A percentile compares a stretch with the other conserved stretches of the same genome.
Conservation (phyloP, 2,329 filamentous ascomycete species). For the Rasamsonia emersonii region DNA sequence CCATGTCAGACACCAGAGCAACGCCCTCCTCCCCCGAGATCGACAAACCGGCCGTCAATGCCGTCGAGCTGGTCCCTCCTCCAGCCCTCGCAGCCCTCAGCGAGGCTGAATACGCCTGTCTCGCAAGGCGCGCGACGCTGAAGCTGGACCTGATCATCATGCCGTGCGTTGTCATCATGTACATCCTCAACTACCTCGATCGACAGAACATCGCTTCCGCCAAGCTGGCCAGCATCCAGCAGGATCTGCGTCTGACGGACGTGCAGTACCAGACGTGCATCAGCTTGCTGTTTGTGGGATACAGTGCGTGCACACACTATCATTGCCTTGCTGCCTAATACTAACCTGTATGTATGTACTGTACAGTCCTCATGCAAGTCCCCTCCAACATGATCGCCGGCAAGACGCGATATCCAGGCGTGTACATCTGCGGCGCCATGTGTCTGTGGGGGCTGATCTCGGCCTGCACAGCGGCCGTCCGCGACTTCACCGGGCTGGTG, state of each 20-base stretch:
- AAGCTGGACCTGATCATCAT: slow-evolving; percentile 7
- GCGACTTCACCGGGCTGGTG: slow-evolving; percentile 7
- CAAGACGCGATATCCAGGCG: slow-evolving; percentile 4
- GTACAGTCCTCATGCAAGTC: slow-evolving; percentile 6
- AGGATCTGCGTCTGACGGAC: slow-evolving; percentile 2
- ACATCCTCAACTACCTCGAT: slow-evolving; percentile 9
- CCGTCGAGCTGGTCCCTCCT: no score
- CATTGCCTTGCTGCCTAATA: not conserved
- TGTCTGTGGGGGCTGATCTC: slow-evolving; percentile 7
- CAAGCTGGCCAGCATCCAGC: slow-evolving; percentile 4
- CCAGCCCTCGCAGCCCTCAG: no score
- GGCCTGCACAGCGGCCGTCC: slow-evolving; percentile 5
- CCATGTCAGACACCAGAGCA: no score
- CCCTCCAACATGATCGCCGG: slow-evolving; percentile 8
- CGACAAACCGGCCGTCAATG: no score
- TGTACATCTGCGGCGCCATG: slow-evolving; percentile 7
- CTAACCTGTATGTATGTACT: not conserved
- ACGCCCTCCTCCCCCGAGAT: no score
- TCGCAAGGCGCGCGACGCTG: no score
- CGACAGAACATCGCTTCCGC: slow-evolving; percentile 7
- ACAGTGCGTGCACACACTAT: slow-evolving; percentile 1
- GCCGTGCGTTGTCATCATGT: slow-evolving; percentile 7
- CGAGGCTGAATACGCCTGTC: no score
- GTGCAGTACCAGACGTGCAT: slow-evolving; percentile 7
- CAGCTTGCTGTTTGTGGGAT: slow-evolving; percentile 6